Conservation (phyloP, 116 monocot species). For the Zostera marina region DNA sequence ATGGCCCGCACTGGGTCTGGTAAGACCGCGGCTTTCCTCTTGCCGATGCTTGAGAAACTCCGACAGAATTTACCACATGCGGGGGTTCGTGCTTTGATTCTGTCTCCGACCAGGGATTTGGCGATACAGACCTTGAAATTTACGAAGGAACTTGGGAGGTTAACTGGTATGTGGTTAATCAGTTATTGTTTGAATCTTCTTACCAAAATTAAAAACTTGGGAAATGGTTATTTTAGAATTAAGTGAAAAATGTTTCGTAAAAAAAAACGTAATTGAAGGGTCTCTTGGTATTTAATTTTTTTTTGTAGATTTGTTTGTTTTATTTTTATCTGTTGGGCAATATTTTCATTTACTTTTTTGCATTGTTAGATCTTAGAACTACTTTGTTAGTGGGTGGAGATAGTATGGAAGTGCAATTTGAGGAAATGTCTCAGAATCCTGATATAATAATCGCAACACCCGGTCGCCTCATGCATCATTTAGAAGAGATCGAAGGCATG, state of each 20-base stretch:
- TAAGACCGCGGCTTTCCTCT: constrained; percentile 8
- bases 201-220: too few relatives aligned
- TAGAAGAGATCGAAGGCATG: not conserved
- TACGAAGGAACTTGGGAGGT: constrained; percentile 70
- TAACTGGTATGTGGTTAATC: constrained; percentile 38
- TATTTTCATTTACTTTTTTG: constrained; percentile 1
- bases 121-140: constrained; percentile 84
- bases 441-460: constrained; percentile 95
- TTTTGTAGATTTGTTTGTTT: not conserved
- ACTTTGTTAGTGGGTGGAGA: constrained; percentile 88
- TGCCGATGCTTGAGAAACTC: constrained; percentile 77
- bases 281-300: not conserved
- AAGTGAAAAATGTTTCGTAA: too few relatives aligned
- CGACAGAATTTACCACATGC: constrained; percentile 48
- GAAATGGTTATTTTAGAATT: too few relatives aligned
- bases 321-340: too few relatives aligned
- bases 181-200: too few relatives aligned
- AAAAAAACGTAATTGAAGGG: too few relatives aligned
- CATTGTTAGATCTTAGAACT: constrained; percentile 45
- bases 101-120: constrained; percentile 77
- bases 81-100: constrained; percentile 60
- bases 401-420: constrained; percentile 92
- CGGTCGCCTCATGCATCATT: constrained; percentile 88
- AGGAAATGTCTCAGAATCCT: constrained; percentile 72
- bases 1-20: constrained; percentile 95